Percentiles rank a stretch among this genome's conserved stretches.
These are phyloP conservation scores for Tricholoma terreum DNA, from an alignment of 768 basidiomycete species.

Conservation along the genomic window DNA sequence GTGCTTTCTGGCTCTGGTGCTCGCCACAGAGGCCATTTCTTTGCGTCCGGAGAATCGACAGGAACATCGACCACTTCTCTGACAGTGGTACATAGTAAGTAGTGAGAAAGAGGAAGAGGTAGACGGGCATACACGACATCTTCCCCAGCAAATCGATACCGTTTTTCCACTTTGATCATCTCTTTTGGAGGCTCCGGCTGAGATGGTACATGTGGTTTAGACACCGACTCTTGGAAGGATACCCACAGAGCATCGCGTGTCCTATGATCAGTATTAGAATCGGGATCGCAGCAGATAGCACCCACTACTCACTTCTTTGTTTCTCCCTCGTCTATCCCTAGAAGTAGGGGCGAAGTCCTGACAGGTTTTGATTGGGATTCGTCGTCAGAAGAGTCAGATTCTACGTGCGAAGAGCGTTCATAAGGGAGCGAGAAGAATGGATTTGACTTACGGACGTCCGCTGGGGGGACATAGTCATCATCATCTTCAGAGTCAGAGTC, in stretches of 20 bases:
- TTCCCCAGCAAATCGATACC: conserved; percentile 75
- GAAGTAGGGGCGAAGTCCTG: conserved; percentile 23
- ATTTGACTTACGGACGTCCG: conserved; percentile 33
- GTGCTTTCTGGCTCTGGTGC: conserved; percentile 9
- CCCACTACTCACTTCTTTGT: conserved; percentile 41
- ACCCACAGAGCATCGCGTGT: conserved; percentile 65
- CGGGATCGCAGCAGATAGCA: neutral
- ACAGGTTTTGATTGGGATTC: conserved; percentile 34
- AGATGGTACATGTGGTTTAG: conserved; percentile 24
- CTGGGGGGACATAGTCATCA: conserved; percentile 64
- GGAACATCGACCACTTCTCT: conserved; percentile 76
- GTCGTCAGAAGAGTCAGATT: conserved; percentile 32
- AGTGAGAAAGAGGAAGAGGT: neutral
- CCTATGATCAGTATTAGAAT: conserved; percentile 31
- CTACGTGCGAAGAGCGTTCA: conserved; percentile 12
- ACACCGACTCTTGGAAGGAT: conserved; percentile 63
- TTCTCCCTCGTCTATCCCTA: conserved; percentile 34
- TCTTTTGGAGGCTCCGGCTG: conserved; percentile 26
- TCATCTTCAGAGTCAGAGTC: conserved; percentile 67
- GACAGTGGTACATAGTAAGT: conserved; percentile 10
- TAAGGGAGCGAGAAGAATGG: conserved; percentile 24
- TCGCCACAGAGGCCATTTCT: conserved; percentile 65
- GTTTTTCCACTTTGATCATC: conserved; percentile 65
- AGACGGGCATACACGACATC: conserved; percentile 55
- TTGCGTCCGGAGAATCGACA: conserved; percentile 72